These are phyloP conservation scores for Hyaloscypha variabilis DNA, from an alignment of 495 filamentous ascomycete species.

Conservation along the genomic window DNA sequence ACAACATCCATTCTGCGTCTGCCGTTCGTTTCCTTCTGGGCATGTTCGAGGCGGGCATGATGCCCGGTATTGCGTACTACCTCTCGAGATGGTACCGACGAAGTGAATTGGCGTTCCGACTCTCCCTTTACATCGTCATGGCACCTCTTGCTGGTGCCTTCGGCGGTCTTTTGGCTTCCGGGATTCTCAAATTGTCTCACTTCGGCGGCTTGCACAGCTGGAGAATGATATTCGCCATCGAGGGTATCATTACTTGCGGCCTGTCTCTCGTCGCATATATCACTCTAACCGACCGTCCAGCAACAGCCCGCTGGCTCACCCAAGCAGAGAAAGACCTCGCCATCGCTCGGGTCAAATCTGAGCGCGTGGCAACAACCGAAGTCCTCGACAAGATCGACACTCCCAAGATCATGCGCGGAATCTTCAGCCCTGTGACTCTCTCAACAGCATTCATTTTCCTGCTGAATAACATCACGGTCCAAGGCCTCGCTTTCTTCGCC, in stretches of 20 bases:
- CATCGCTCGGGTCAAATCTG: slow-evolving; percentile 60
- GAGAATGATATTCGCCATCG: slow-evolving; percentile 71
- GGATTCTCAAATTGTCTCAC: slow-evolving; percentile 52
- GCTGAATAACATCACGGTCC: slow-evolving; percentile 75
- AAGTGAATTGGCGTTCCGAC: slow-evolving; percentile 67
- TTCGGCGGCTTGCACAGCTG: slow-evolving; percentile 53
- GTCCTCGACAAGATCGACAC: slow-evolving; percentile 67
- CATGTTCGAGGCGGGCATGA: slow-evolving; percentile 68
- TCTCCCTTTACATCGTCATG: slow-evolving; percentile 76
- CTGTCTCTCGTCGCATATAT: slow-evolving; percentile 52
- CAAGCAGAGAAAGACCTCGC: slow-evolving; percentile 56
- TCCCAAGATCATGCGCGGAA: slow-evolving; percentile 60
- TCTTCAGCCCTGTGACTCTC: slow-evolving; percentile 65
- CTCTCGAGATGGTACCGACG: slow-evolving; percentile 72
- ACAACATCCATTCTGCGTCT: slow-evolving; percentile 38
- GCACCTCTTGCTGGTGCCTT: slow-evolving; percentile 71
- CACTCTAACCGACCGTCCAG: slow-evolving; percentile 63
- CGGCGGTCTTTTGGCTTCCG: slow-evolving; percentile 69
- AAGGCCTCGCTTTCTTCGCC: slow-evolving; percentile 73
- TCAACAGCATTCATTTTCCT: slow-evolving; percentile 68
- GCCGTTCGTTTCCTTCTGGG: slow-evolving; percentile 60
- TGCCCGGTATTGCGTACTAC: slow-evolving; percentile 77
- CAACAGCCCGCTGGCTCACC: slow-evolving; percentile 60
- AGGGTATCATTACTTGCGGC: slow-evolving; percentile 63
- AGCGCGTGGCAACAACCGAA: slow-evolving; percentile 64